phyloP scores from a whole-genome alignment of 352 stramenopile genomes.

The Pythium phragmitis region DNA sequence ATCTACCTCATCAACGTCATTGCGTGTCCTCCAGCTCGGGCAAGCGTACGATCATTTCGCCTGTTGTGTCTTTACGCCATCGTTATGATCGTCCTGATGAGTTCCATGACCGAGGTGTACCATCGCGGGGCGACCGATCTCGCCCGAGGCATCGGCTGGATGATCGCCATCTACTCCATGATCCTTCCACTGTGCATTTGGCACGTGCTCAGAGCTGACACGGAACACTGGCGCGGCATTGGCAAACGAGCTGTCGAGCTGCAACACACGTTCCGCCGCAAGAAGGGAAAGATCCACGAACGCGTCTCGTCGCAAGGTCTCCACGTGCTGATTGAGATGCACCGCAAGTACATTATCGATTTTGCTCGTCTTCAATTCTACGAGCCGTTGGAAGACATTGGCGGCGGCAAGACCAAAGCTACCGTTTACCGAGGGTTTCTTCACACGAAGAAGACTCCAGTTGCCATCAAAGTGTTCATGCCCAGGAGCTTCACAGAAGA shows the following conservation, averaged over 20 bases:
- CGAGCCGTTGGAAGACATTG: constrained; percentile 29
- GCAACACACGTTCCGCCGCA: constrained; percentile 28
- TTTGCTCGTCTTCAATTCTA: constrained; percentile 57
- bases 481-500: constrained; percentile 41
- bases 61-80: constrained; percentile 12
- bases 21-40: constrained; percentile 10
- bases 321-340: constrained; percentile 42
- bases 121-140: not conserved
- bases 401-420: constrained; percentile 25
- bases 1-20: constrained; percentile 8
- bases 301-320: constrained; percentile 37
- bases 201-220: constrained; percentile 32
- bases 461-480: constrained; percentile 64
- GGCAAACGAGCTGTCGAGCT: constrained; percentile 27
- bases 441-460: constrained; percentile 26
- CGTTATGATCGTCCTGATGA: constrained; percentile 6
- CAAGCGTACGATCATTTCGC: constrained; percentile 1
- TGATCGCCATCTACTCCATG: constrained; percentile 21
- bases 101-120: constrained; percentile 12
- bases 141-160: constrained; percentile 18
- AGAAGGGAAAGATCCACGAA: constrained; percentile 34
- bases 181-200: constrained; percentile 29
- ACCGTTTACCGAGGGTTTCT: constrained; percentile 41
- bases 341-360: constrained; percentile 56
- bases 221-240: constrained; percentile 33